Evolutionary conservation across 202 grass and related monocot species (phyloP).

Genomic region (Setaria viridis): DNA sequence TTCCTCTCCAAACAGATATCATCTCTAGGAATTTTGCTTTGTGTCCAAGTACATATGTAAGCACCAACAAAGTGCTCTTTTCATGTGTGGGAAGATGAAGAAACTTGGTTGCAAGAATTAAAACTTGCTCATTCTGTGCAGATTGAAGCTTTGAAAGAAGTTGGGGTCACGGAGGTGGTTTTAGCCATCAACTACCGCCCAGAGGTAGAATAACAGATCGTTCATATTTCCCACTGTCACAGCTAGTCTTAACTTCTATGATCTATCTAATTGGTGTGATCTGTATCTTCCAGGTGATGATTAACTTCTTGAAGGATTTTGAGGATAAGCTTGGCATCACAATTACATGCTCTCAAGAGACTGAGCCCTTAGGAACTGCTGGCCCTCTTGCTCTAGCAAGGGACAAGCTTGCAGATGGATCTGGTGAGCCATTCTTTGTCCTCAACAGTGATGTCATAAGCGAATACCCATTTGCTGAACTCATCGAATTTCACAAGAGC

Average conservation of each 20-base stretch:
- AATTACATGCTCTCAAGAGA: constrained; percentile 84
- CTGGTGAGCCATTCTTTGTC: constrained; percentile 78
- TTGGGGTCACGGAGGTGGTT: constrained; percentile 80
- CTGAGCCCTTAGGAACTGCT: constrained; percentile 75
- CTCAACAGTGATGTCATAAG: constrained; percentile 86
- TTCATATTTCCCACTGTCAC: background rate
- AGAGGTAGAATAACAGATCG: constrained; percentile 53
- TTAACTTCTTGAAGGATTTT: constrained; percentile 82
- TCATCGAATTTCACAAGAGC: constrained; percentile 69
- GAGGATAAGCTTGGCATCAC: constrained; percentile 85
- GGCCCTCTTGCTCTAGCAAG: constrained; percentile 83
- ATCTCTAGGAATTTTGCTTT: constrained; percentile 3
- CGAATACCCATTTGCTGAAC: constrained; percentile 79
- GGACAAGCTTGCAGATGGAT: constrained; percentile 79
- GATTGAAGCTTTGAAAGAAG: constrained; percentile 81
- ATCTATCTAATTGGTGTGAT: background rate
- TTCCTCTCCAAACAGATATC: background rate
- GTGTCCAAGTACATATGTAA: background rate
- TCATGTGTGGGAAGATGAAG: background rate
- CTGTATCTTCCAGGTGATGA: constrained; percentile 68
- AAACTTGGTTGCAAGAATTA: background rate
- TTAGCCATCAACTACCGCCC: constrained; percentile 81
- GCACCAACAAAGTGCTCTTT: constrained; percentile 6
- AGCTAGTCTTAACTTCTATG: constrained; percentile 2
- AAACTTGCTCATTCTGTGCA: constrained; percentile 31